Conservation (phyloP, 257 asterid genomes). For the Solanum ossicruentum region DNA sequence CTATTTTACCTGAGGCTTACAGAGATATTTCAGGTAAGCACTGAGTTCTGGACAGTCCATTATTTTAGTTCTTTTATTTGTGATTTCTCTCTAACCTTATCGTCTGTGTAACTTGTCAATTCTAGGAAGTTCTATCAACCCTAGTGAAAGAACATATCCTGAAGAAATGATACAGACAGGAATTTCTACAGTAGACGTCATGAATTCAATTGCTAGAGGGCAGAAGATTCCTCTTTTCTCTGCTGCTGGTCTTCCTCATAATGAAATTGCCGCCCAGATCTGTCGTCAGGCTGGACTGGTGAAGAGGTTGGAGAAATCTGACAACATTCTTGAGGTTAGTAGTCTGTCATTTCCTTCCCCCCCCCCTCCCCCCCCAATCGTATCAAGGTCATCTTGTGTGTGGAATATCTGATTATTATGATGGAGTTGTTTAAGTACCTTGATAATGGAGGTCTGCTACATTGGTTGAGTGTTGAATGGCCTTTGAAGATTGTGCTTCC, state of each 20-base stretch:
- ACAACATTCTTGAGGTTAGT: constrained; percentile 73
- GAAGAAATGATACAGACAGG: constrained; percentile 99
- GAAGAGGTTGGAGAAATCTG: constrained; percentile 81
- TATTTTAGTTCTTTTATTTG: not conserved
- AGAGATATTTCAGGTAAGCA: constrained; percentile 92
- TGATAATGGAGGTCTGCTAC: not conserved
- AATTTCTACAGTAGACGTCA: constrained; percentile 94
- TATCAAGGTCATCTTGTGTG: not conserved
- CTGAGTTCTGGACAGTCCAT: not conserved
- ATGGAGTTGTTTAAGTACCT: not conserved
- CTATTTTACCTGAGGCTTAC: constrained; percentile 97
- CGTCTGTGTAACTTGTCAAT: not conserved
- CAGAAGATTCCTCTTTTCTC: constrained; percentile 97
- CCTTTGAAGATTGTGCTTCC: not conserved
- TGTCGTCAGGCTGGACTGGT: constrained; percentile 99
- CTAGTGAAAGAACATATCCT: constrained; percentile 98
- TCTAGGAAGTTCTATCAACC: constrained; percentile 95
- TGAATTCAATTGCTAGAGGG: constrained; percentile 98
- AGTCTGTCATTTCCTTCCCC: not conserved
- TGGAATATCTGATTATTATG: not conserved
- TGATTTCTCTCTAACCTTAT: not conserved
- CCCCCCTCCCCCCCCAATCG: not conserved
- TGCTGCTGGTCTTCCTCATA: constrained; percentile 99
- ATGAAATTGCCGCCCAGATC: constrained; percentile 97
- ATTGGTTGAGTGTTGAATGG: not conserved